phyloP scores from a whole-genome alignment of 352 stramenopile genomes.

The Globisporangium middletonii region DNA sequence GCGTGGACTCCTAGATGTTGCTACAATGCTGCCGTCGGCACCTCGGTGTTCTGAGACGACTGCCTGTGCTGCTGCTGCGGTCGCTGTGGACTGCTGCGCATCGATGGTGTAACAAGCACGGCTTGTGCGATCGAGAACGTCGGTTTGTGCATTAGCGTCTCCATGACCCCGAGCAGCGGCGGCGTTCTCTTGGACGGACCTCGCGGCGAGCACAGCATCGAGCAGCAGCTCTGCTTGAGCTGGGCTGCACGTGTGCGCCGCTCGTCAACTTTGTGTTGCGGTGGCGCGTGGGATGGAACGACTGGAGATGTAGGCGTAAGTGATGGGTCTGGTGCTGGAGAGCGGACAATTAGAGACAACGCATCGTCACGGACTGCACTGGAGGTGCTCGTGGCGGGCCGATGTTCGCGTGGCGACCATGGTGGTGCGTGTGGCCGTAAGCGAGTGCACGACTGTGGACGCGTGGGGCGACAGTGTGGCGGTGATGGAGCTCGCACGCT shows the following conservation, averaged over 20 bases:
- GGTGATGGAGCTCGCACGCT: background rate
- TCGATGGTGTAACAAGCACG: conserved; percentile 7
- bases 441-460: conserved; percentile 1
- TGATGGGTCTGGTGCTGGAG: background rate
- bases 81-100: conserved; percentile 2
- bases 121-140: conserved; percentile 11
- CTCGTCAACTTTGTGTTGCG: background rate
- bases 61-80: background rate
- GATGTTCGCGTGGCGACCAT: background rate
- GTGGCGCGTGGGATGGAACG: too few relatives aligned
- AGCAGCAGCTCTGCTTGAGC: background rate
- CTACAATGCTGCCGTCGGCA: too few relatives aligned
- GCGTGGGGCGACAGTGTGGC: background rate
- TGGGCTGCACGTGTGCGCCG: background rate
- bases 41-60: background rate
- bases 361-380: background rate
- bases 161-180: conserved; percentile 4
- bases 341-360: too few relatives aligned
- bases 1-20: too few relatives aligned
- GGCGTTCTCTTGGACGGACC: background rate
- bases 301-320: background rate
- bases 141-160: conserved; percentile 14
- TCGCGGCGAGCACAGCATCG: background rate
- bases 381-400: background rate
- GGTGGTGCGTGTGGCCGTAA: background rate